These are phyloP conservation scores for Trichomonascus vanleenenianus DNA, from an alignment of 805 yeast genomes.

Conservation along the genomic window DNA sequence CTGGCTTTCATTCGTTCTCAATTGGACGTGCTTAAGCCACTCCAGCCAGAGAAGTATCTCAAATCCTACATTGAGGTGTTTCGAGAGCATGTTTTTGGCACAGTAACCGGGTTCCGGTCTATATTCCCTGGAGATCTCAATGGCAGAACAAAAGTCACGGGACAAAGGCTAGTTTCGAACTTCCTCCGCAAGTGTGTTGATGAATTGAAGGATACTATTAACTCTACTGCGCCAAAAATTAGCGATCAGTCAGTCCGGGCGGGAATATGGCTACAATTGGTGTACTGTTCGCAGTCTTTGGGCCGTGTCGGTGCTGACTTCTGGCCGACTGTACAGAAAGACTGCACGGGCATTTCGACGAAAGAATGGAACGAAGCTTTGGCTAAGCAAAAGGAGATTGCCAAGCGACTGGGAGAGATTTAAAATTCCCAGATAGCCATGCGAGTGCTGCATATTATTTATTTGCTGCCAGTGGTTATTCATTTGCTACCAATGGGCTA, in stretches of 20 bases:
- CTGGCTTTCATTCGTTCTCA: slow-evolving; percentile 59
- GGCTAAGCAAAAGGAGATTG: slow-evolving; percentile 35
- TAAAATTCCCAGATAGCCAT: background rate
- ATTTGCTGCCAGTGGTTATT: background rate
- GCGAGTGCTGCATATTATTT: too few relatives aligned
- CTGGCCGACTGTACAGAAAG: slow-evolving; percentile 33
- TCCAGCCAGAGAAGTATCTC: slow-evolving; percentile 54
- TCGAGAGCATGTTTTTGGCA: slow-evolving; percentile 73
- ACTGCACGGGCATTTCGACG: slow-evolving; percentile 23
- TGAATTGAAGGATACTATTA: slow-evolving; percentile 19
- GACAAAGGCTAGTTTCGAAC: slow-evolving; percentile 20
- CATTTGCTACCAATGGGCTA: too few relatives aligned
- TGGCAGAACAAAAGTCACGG: slow-evolving; percentile 8
- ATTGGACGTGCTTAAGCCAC: slow-evolving; percentile 47
- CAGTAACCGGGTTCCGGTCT: slow-evolving; percentile 57
- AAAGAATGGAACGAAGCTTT: slow-evolving; percentile 38
- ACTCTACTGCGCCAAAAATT: slow-evolving; percentile 22
- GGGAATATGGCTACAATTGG: slow-evolving; percentile 70
- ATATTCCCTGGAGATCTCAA: slow-evolving; percentile 43
- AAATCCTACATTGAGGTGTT: slow-evolving; percentile 77
- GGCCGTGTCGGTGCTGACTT: slow-evolving; percentile 66
- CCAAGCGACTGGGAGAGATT: slow-evolving; percentile 11
- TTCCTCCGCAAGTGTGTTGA: slow-evolving; percentile 23
- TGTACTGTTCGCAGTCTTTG: slow-evolving; percentile 83
- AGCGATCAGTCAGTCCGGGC: slow-evolving; percentile 32